phyloP scores from a whole-genome alignment of 1,284 basidiomycete species.

The Cutaneotrichosporon dermatis region DNA sequence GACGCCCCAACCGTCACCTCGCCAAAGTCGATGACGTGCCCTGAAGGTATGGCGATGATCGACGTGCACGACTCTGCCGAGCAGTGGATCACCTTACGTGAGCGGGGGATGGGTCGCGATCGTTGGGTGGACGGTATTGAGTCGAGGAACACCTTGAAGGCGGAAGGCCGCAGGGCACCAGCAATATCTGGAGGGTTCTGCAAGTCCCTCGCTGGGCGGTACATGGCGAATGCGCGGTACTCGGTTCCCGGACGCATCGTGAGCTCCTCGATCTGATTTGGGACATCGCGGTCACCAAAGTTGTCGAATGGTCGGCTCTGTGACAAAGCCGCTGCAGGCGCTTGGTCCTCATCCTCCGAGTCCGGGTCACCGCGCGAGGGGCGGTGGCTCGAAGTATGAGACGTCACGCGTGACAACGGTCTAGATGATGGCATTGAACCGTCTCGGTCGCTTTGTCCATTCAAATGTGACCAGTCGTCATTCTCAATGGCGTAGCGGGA shows the following conservation, averaged over 20 bases:
- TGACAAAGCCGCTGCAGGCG: not conserved
- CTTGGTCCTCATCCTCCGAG: slow-evolving; percentile 35
- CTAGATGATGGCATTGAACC: slow-evolving; percentile 33
- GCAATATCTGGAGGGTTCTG: slow-evolving; percentile 38
- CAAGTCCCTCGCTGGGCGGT: slow-evolving; percentile 46
- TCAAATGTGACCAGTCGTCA: slow-evolving; percentile 6
- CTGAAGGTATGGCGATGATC: slow-evolving; percentile 48
- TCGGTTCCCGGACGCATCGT: slow-evolving; percentile 52
- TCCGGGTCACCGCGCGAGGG: slow-evolving; percentile 26
- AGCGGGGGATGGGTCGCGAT: slow-evolving; percentile 14
- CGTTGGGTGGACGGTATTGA: slow-evolving; percentile 34
- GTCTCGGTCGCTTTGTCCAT: slow-evolving; percentile 21
- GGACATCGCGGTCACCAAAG: slow-evolving; percentile 29
- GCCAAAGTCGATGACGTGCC: slow-evolving; percentile 50
- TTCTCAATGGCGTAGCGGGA: slow-evolving; percentile 3
- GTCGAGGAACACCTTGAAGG: slow-evolving; percentile 51
- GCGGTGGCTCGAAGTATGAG: slow-evolving; percentile 31
- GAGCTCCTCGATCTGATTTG: slow-evolving; percentile 52
- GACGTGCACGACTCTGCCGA: slow-evolving; percentile 52
- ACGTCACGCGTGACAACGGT: slow-evolving; percentile 38
- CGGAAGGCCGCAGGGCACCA: slow-evolving; percentile 45
- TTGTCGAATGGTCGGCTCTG: slow-evolving; percentile 11
- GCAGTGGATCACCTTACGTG: slow-evolving; percentile 33
- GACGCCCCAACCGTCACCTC: slow-evolving; percentile 53
- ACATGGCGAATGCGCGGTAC: slow-evolving; percentile 52